Evolutionary conservation across 352 stramenopile genomes (phyloP), one percentile per base, ranked within the genome.

Genomic region (Phytophthora foliorum): DNA sequence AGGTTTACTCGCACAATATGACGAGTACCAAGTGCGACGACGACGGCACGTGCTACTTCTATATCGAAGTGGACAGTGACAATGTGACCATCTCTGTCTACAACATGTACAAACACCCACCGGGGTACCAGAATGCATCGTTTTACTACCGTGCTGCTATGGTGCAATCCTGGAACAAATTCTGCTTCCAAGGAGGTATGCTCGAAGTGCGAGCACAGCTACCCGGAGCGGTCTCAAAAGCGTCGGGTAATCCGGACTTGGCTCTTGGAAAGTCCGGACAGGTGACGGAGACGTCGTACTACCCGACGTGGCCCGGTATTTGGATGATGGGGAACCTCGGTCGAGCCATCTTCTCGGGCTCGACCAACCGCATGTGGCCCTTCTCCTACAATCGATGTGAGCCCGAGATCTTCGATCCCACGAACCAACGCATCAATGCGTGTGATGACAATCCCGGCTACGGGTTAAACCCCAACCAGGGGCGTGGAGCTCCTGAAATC

Each of bases 301-400:
- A 95, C 69, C 87, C 87, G 24, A 91, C 86, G 51, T 99, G 97
- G 97, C 97, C 97, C 0, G 97, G 96, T 21, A 93, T 99, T 55
- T 99, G 97, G 97, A 85, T 99, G 65, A 80, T 99, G 55, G 97
- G 97, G n/a, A 99, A 99, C 78, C 77, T 99, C 4, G 96, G 95
- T 14, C 73, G 97, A 38, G 95, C 97, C 3, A 98, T 98, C 11
- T 99, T 99, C 69, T 97, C 96, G 25, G 87, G 77, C 0, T 97
- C 88, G 0, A 98, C 94, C 6, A 97, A 97, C 64, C 94, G 95
- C 68, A 94, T 99, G 68, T 99, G 97, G 97, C 97, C 97, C 0
- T 99, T 96, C 82, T 98, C 88, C 48, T 99, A 98, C 69, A 74
- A 98, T 66, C 76, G 75, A 44, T 99, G 97, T 60, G 86, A 99